A percentile compares a stretch with the other conserved stretches of the same genome.
Conservation (phyloP, 805 yeast genomes). For the Blastobotrys attinorum region DNA sequence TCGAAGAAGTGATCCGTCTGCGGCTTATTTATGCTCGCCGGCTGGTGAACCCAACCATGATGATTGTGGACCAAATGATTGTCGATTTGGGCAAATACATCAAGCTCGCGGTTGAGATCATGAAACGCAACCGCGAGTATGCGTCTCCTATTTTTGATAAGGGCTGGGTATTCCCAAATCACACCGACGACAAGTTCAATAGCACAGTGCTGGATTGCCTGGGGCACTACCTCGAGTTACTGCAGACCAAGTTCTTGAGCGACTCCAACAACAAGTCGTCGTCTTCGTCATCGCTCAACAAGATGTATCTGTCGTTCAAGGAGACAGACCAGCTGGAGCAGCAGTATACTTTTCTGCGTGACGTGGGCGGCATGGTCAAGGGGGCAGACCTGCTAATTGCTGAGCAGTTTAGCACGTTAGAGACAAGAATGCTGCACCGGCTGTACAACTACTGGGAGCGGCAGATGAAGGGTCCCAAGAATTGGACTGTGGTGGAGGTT, state of each 20-base stretch:
- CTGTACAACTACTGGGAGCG: conserved; percentile 61
- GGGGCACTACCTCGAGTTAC: conserved; percentile 56
- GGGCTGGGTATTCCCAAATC: conserved; percentile 65
- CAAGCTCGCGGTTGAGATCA: conserved; percentile 64
- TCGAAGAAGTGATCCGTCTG: conserved; percentile 68
- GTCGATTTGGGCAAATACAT: conserved; percentile 76
- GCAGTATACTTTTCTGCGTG: conserved; percentile 71
- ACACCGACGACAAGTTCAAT: conserved; percentile 59
- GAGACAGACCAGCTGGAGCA: conserved; percentile 85
- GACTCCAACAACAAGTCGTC: conserved; percentile 42
- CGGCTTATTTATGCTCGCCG: conserved; percentile 72
- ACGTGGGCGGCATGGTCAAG: conserved; percentile 69
- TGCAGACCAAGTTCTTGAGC: conserved; percentile 69
- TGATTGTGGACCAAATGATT: conserved; percentile 92
- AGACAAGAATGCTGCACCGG: conserved; percentile 60
- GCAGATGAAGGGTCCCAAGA: conserved; percentile 58
- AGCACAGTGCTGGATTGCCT: conserved; percentile 65
- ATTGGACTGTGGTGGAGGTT: conserved; percentile 34
- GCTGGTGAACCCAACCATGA: conserved; percentile 77
- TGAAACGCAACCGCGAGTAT: conserved; percentile 56
- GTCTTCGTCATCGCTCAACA: too few species aligned
- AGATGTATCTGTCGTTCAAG: conserved; percentile 67
- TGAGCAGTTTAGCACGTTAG: conserved; percentile 59
- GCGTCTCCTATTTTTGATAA: conserved; percentile 41
- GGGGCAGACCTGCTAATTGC: conserved; percentile 79